These are phyloP conservation scores for Setaria viridis DNA, from an alignment of 202 grass and related monocot species.

Conservation along the genomic window DNA sequence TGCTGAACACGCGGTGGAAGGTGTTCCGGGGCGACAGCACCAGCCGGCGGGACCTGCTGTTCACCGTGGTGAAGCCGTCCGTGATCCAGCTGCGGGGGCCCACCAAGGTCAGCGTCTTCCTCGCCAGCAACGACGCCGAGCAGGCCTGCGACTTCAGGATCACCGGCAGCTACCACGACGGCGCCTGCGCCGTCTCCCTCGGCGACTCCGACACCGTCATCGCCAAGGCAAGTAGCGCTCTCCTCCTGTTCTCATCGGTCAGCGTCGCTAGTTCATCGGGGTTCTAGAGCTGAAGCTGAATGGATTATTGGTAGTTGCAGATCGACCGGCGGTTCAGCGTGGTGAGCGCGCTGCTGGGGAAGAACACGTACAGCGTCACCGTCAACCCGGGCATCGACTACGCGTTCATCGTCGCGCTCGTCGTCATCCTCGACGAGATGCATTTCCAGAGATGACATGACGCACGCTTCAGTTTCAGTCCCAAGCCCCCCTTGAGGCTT, in stretches of 20 bases:
- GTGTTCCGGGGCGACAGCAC: slow-evolving; percentile 71
- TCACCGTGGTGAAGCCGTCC: slow-evolving; percentile 61
- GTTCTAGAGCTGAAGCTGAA: background rate
- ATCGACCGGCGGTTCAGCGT: slow-evolving; percentile 66
- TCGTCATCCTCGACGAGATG: slow-evolving; percentile 73
- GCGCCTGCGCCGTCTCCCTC: slow-evolving; percentile 54
- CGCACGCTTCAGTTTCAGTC: background rate
- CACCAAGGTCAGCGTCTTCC: slow-evolving; percentile 55
- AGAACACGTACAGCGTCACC: slow-evolving; percentile 59
- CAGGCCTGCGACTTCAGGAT: slow-evolving; percentile 63
- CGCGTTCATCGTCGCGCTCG: slow-evolving; percentile 70
- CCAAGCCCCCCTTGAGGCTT: background rate
- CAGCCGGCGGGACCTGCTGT: slow-evolving; percentile 48
- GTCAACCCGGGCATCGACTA: slow-evolving; percentile 71
- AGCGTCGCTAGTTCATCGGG: background rate
- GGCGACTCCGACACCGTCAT: slow-evolving; percentile 57
- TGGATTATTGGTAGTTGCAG: background rate
- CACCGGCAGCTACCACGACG: slow-evolving; percentile 64
- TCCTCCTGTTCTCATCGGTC: background rate
- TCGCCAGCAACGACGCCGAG: slow-evolving; percentile 62
- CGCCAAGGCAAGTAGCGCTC: slow-evolving; percentile 38
- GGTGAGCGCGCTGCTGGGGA: slow-evolving; percentile 57
- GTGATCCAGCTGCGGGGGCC: slow-evolving; percentile 51
- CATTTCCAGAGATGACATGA: slow-evolving; percentile 58
- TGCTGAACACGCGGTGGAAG: slow-evolving; percentile 59